Base-by-base conservation (phyloP, 495 filamentous ascomycete species). In the Penicillium alfredii region DNA sequence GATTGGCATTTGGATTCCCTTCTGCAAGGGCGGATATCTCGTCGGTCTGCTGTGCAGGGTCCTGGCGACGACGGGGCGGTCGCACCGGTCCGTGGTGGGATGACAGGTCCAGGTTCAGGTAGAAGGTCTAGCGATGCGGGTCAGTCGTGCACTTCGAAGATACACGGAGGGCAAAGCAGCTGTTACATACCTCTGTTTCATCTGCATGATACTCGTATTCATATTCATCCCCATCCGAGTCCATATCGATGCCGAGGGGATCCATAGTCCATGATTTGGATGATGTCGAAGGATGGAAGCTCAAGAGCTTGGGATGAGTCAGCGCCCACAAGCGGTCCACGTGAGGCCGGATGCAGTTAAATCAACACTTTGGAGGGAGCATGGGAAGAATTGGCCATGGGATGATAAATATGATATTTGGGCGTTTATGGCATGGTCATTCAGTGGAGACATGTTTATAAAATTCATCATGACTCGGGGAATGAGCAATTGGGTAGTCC, bases 141-240 rank as follows among this genome's bases (percentile, higher is more conserved):
- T 28, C 27, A 11, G 25, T 15, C 8, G 35, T 12, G 40, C n/a
- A 18, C 11, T 18, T 9, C n/a, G 14, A 5, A 18, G 15, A 20
- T 12, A 16, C 32, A 21, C 8, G 8, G 7, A 12, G 13, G 6
- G 10, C 1, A 23, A 19, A n/a, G 4, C 10, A n/a, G 13, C 11
- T 26, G 4, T 36, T 23, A n/a, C 23, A 4, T 43, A 76, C 73
- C 63, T 81, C 78, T 2, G 72, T 80, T 34, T 77, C 76, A 1
- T 56, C 54, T 4, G 68, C 61, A 48, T 77, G 54, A 46, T 81
- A 81, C 43, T 81, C 78, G 35, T 81, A 82, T 47, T 81, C 78
- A 61, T 70, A 81, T 14, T 77, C 77, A 11, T 73, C 67, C 1
- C 32, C 20, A 16, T 45, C 47, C 7, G 22, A 40, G 11, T 51